Evolutionary conservation across 257 asterid species (phyloP).

Genomic region (Solanum lycopersicoides): DNA sequence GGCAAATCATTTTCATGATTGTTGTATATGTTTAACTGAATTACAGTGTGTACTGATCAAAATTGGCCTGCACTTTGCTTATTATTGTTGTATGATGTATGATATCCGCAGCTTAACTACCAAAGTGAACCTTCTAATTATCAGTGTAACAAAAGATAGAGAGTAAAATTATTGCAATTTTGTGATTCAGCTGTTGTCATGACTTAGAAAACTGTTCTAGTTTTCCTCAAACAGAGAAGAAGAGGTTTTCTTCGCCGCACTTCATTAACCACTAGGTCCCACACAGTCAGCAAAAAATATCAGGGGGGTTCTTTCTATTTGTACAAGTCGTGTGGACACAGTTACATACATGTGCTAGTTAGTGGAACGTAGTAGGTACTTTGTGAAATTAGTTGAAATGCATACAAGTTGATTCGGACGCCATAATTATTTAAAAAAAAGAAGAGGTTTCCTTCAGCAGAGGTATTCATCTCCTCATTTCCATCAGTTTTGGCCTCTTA

Average conservation of each 20-base stretch:
- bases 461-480: neutral
- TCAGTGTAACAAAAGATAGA: neutral
- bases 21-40: neutral
- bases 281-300: neutral
- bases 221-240: neutral
- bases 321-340: neutral
- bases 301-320: neutral
- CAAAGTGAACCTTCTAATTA: neutral
- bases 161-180: neutral
- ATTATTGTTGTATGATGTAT: neutral
- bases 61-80: neutral
- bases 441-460: neutral
- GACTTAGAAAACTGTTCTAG: neutral
- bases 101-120: neutral
- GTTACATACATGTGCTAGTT: neutral
- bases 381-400: neutral
- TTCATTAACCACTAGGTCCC: neutral
- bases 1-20: neutral
- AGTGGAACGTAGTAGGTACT: neutral
- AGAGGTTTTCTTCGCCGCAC: neutral
- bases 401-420: fast-evolving
- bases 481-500: neutral
- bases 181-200: neutral
- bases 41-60: neutral
- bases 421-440: neutral